phyloP scores from a whole-genome alignment of 805 yeast genomes.

The Candida nonsorbophila region DNA sequence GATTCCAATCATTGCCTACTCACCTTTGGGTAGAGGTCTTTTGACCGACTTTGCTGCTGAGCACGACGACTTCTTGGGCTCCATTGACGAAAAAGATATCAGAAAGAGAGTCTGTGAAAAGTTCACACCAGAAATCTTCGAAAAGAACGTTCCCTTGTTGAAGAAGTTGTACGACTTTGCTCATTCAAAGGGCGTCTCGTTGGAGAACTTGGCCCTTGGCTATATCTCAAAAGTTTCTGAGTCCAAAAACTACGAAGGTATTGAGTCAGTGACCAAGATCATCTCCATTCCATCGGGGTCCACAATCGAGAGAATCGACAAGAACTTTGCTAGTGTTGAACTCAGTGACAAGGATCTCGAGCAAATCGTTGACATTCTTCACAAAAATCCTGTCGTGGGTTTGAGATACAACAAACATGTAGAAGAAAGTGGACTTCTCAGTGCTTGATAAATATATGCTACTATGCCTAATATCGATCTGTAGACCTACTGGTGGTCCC shows the following conservation, averaged over 20 bases:
- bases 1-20: constrained; percentile 70
- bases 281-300: constrained; percentile 82
- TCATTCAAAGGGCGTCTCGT: constrained; percentile 43
- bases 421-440: no score
- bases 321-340: constrained; percentile 45
- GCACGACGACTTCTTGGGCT: constrained; percentile 19
- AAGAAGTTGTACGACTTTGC: constrained; percentile 47
- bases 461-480: no score
- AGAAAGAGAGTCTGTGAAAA: constrained; percentile 40
- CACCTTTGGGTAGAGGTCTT: constrained; percentile 78
- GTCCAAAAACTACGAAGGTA: constrained; percentile 43
- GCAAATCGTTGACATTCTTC: constrained; percentile 43
- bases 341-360: constrained; percentile 54
- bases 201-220: constrained; percentile 46
- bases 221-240: constrained; percentile 60
- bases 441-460: no score
- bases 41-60: constrained; percentile 57
- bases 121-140: constrained; percentile 50
- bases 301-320: constrained; percentile 50
- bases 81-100: constrained; percentile 53
- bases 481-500: no score
- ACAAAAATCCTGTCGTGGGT: constrained; percentile 48
- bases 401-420: constrained; percentile 38
- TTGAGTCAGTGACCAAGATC: constrained; percentile 43
- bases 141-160: constrained; percentile 48